A percentile compares a stretch with the other conserved stretches of the same genome.
phyloP scores from a whole-genome alignment of 2,329 filamentous ascomycete species.

The Byssochlamys sp. region DNA sequence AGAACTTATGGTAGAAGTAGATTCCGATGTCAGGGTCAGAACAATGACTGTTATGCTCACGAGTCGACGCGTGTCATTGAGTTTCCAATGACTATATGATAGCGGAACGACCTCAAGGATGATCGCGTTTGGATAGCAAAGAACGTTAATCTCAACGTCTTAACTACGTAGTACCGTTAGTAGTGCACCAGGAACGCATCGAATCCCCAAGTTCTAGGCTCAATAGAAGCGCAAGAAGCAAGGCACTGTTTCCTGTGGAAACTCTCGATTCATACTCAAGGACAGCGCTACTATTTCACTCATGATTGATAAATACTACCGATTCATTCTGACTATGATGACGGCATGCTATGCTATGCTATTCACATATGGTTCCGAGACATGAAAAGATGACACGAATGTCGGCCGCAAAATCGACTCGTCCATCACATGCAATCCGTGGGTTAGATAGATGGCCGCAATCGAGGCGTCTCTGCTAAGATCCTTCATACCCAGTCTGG shows the following conservation, averaged over 20 bases:
- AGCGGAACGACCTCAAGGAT: no score
- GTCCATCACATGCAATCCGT: neutral
- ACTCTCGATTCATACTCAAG: neutral
- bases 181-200: neutral
- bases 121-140: no score
- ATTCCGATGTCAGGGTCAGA: no score
- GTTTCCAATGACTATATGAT: no score
- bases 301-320: neutral
- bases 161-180: neutral
- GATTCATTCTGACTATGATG: neutral
- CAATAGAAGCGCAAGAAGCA: neutral
- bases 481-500: neutral
- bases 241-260: neutral
- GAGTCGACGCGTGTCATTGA: no score
- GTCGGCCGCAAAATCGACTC: neutral
- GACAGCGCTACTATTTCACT: neutral
- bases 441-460: neutral
- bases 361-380: neutral
- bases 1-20: neutral
- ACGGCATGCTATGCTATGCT: neutral
- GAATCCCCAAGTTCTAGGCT: neutral
- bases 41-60: no score
- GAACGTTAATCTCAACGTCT: no score
- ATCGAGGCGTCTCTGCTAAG: neutral
- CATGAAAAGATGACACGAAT: neutral